Base-by-base conservation (phyloP, 768 basidiomycete genomes). In the Glaciozyma antarctica region DNA sequence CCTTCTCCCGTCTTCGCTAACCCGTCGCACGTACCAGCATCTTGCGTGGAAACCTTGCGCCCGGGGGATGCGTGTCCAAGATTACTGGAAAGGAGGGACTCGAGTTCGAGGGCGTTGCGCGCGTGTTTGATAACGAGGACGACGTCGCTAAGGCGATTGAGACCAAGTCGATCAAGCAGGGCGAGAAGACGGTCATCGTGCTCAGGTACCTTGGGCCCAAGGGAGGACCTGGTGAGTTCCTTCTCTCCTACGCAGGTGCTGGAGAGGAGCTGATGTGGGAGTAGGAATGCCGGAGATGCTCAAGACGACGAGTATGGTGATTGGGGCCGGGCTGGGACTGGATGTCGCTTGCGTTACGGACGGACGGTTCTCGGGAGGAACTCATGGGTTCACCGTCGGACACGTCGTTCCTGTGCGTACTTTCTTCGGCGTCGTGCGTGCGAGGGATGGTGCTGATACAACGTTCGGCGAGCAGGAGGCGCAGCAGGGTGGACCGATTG, bases 281-380 rank as follows among this genome's bases (percentile, higher is more conserved):
- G 21, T 17, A 87, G 91, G 92, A 68, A 99, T 99, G 94, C 94
- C 92, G 58, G 95, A 99, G 80, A 99, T 99, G 95, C 82, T 98
- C 64, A 97, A 97, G 57, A 70, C 68, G 30, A 98, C 94, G 41
- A 90, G 89, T 79, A 76, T 98, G 74, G 92, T 99, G 77, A 98
- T 99, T 90, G 95, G 95, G 62, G 95, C 95, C 17, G 95, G 95
- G 16, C 82, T 98, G 16, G 95, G 95, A 16, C 80, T 87, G 70
- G 94, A 98, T 72, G 95, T 98, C 57, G 94, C 94, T 47, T 97
- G 90, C 77, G 78, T 99, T 70, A 99, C 95, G 22, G 94, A 99
- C 78, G 95, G 95, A 58, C 85, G 95, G 70, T 99, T 99, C 81
- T 70, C 72, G 54, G 62, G 62, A 69, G 71, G 69, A 56, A 70